Evolutionary conservation across 805 yeast genomes (phyloP).

Genomic region (Maudiozyma serrabonitensis): DNA sequence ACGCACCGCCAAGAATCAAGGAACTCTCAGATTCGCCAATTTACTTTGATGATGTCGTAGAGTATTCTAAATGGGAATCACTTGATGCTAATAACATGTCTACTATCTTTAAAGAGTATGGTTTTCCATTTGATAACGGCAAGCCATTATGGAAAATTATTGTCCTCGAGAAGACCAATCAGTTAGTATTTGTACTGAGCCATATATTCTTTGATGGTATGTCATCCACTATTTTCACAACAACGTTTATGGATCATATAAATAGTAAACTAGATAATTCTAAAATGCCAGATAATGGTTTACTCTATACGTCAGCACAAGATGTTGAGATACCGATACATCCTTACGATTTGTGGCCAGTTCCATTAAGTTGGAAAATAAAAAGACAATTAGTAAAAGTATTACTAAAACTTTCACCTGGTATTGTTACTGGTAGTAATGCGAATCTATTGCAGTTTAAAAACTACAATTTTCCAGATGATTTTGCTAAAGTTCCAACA

Average conservation of each 20-base stretch:
- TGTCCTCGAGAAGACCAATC: slow-evolving; percentile 8
- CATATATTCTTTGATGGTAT: slow-evolving; percentile 25
- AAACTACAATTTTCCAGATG: slow-evolving; percentile 6
- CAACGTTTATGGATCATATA: slow-evolving; percentile 9
- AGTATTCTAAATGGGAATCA: slow-evolving; percentile 9
- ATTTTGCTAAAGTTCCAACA: background rate
- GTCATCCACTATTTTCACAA: slow-evolving; percentile 17
- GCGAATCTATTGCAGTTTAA: slow-evolving; percentile 13
- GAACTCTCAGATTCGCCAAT: slow-evolving; percentile 6
- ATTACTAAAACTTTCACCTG: slow-evolving; percentile 10
- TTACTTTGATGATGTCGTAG: slow-evolving; percentile 15
- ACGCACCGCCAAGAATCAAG: slow-evolving; percentile 4
- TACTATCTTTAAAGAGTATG: slow-evolving; percentile 12
- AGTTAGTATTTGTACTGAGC: slow-evolving; percentile 15
- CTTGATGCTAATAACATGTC: slow-evolving; percentile 10
- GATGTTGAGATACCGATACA: slow-evolving; percentile 3
- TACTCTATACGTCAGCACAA: background rate
- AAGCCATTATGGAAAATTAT: slow-evolving; percentile 24
- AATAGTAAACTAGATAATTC: background rate
- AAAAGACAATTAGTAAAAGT: slow-evolving; percentile 6
- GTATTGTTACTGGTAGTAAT: slow-evolving; percentile 3
- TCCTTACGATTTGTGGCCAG: slow-evolving; percentile 18
- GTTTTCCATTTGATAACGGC: slow-evolving; percentile 10
- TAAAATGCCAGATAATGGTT: background rate
- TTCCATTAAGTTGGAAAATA: slow-evolving; percentile 11